A percentile compares a stretch with the other conserved stretches of the same genome.
Conservation (phyloP, 345 rosid species). For the Linum tenue region DNA sequence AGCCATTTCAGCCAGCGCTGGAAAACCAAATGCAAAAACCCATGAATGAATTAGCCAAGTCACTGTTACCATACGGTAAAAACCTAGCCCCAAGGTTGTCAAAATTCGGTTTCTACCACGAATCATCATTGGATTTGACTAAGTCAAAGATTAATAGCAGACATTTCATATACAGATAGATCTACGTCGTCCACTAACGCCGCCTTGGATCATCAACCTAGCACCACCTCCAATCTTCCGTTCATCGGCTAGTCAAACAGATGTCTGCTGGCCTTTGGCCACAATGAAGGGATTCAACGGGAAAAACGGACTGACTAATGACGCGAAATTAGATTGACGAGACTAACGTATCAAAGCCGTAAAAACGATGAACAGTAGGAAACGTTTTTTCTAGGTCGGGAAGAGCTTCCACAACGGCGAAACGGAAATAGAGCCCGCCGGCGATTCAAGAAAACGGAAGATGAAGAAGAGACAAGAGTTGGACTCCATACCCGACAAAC, state of each 20-base stretch:
- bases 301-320: background rate
- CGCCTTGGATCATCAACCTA: background rate
- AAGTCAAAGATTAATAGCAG: background rate
- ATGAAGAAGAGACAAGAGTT: too few relatives aligned
- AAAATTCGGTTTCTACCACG: too few relatives aligned
- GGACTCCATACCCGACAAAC: too few relatives aligned
- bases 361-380: too few relatives aligned
- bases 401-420: too few relatives aligned
- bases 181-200: background rate
- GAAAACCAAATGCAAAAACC: conserved; percentile 4
- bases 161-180: background rate
- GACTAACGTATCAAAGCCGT: too few relatives aligned
- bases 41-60: background rate
- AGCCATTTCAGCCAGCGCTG: conserved; percentile 41
- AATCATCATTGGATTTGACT: background rate
- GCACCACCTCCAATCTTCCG: background rate
- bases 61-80: too few relatives aligned
- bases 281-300: background rate
- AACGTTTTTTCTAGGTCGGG: too few relatives aligned
- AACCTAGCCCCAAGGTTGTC: too few relatives aligned
- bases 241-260: background rate
- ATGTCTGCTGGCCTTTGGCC: background rate
- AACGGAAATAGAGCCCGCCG: too few relatives aligned
- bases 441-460: too few relatives aligned
- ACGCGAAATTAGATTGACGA: too few relatives aligned